Evolutionary conservation across 306 rosid genomes (phyloP), one percentile per base, ranked within the genome.

Genomic region (Quercus variabilis): DNA sequence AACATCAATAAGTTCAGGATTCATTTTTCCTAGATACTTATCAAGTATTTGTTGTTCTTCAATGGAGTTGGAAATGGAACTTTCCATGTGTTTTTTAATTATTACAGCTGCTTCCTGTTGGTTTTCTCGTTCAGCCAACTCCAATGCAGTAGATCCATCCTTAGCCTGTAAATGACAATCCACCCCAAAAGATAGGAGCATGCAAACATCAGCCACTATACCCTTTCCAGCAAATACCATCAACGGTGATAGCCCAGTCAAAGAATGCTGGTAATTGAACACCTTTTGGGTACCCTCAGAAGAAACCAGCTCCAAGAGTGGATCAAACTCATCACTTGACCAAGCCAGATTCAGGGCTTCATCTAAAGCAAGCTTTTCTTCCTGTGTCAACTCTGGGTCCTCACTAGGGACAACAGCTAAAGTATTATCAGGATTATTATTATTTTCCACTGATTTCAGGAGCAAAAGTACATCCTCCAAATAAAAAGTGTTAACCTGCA

Each of bases 171-270:
- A 86, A 67, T 78, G 82, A 89, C 86, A 87, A 78, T 88, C 91
- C 51, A 93, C 96, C 77, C 96, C 98, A n/a, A 88, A 51, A 56
- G 99, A 88, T 83, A 95, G 85, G 64, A 95, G 91, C 93, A 87
- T 87, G 87, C 94, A 90, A 83, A 95, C 84, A 74, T 93, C 92
- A 55, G 85, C 89, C 69, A 89, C 87, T 82, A 92, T 93, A 76
- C 99, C 98, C 84, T 87, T 95, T 77, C 94, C 97, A 74, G 98
- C 89, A 90, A 93, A 87, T 55, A 93, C 98, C 96, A 95, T 95
- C 75, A 93, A 82, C 0, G 99, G 90, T 17, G 98, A 84, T 74
- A 93, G 62, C 74, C 98, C 96, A 64, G 86, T 90, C 80, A 79
- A 78, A 1, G 96, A 93, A 88, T 95, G 98, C 88, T 91, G 97